These are phyloP conservation scores for Acanthamoeba sp. DNA, from an alignment of 208 protist genomes.

Conservation along the genomic window DNA sequence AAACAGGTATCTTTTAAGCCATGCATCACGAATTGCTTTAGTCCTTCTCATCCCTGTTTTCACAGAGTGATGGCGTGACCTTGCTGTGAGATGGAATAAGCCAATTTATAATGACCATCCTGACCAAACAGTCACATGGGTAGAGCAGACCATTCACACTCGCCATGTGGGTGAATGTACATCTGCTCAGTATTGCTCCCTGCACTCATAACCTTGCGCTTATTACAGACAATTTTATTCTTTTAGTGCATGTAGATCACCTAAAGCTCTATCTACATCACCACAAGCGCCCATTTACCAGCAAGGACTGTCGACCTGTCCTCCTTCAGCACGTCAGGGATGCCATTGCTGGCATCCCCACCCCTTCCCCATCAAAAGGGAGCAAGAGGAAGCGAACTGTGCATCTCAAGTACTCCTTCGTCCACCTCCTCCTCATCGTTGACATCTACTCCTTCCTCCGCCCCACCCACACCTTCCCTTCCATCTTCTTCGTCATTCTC, in stretches of 20 bases:
- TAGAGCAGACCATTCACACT: not conserved
- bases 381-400: not conserved
- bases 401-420: too few relatives aligned
- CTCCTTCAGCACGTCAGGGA: not conserved
- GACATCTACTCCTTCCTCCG: too few relatives aligned
- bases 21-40: not conserved
- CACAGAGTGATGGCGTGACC: not conserved
- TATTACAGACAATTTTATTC: not conserved
- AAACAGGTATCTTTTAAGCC: not conserved
- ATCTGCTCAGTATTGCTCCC: not conserved
- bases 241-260: not conserved
- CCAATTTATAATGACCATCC: slow-evolving; percentile 1
- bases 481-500: not conserved
- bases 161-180: not conserved
- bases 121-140: not conserved
- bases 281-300: not conserved
- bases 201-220: not conserved
- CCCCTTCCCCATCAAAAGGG: not conserved
- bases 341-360: not conserved
- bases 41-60: not conserved
- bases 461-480: not conserved
- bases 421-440: too few relatives aligned
- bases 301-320: not conserved
- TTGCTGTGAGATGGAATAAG: not conserved
- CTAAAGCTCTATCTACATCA: not conserved